These are phyloP conservation scores for Suillus weaverae DNA, from an alignment of 768 basidiomycete genomes.

Conservation along the genomic window DNA sequence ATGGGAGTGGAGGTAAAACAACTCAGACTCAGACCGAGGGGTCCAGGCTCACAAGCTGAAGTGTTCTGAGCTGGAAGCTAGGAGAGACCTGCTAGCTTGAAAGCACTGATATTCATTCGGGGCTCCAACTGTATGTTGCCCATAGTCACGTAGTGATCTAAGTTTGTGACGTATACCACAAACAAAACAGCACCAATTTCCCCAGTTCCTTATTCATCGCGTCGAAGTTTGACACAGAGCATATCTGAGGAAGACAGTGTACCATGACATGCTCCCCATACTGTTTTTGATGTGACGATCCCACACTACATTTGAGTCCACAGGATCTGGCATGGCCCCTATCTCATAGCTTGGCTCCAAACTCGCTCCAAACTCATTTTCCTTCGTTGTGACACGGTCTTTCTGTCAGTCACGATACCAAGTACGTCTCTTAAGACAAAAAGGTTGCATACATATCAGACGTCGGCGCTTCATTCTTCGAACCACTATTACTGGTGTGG, in stretches of 20 bases:
- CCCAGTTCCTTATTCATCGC: constrained; percentile 21
- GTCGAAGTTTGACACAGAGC: constrained; percentile 38
- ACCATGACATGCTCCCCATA: constrained; percentile 38
- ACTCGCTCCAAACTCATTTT: no score
- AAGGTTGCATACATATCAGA: constrained; percentile 76
- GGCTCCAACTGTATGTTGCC: background rate
- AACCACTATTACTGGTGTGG: constrained; percentile 74
- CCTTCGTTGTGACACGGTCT: no score
- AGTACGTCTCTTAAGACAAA: constrained; percentile 51
- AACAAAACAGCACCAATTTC: background rate
- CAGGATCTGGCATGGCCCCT: no score
- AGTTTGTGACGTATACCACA: background rate
- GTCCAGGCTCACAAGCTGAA: background rate
- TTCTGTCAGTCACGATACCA: constrained; percentile 13
- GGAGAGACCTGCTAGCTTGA: background rate
- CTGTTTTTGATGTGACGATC: constrained; percentile 17
- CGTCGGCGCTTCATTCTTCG: constrained; percentile 69
- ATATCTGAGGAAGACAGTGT: constrained; percentile 36
- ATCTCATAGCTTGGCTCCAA: no score
- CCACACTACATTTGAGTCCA: no score
- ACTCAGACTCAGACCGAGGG: background rate
- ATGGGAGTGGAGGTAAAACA: background rate
- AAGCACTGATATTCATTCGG: background rate
- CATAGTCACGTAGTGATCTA: background rate
- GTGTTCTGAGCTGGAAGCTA: background rate